These are phyloP conservation scores for Hanseniaspora gamundiae DNA, from an alignment of 1,139 yeast genomes.

Conservation along the genomic window DNA sequence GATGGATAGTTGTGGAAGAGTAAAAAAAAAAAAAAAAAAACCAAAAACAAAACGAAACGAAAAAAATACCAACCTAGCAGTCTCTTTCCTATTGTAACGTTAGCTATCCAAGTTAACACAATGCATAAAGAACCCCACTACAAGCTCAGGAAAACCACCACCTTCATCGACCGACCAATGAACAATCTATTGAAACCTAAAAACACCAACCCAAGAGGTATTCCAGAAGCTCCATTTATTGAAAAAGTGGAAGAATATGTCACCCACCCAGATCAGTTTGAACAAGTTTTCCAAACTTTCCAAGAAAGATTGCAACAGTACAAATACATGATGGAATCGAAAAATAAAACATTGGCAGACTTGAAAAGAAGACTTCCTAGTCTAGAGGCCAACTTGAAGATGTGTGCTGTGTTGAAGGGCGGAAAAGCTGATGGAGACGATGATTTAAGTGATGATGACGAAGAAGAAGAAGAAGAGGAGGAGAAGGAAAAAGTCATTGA, in stretches of 20 bases:
- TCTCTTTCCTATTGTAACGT: no score
- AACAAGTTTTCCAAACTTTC: conserved; percentile 51
- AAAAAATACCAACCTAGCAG: no score
- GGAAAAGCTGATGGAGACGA: conserved; percentile 24
- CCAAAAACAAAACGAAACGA: no score
- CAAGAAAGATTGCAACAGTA: conserved; percentile 73
- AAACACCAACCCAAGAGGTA: conserved; percentile 72
- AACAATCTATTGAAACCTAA: conserved; percentile 23
- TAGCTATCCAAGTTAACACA: no score
- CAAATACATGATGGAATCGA: conserved; percentile 79
- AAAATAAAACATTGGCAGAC: conserved; percentile 54
- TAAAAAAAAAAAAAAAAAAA: no score
- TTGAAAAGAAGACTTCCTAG: conserved; percentile 77
- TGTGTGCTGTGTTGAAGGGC: conserved; percentile 48
- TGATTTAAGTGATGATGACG: neutral
- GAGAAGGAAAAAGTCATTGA: conserved; percentile 36
- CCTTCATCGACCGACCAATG: conserved; percentile 12
- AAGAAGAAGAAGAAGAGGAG: conserved; percentile 23
- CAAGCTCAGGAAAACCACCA: neutral
- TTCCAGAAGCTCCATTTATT: conserved; percentile 92
- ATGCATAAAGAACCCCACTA: no score
- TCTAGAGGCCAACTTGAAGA: conserved; percentile 67
- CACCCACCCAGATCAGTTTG: conserved; percentile 60
- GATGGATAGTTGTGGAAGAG: no score
- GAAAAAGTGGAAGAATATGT: conserved; percentile 71